phyloP scores from a whole-genome alignment of 805 yeast genomes.

The Ogataea degrootiae region DNA sequence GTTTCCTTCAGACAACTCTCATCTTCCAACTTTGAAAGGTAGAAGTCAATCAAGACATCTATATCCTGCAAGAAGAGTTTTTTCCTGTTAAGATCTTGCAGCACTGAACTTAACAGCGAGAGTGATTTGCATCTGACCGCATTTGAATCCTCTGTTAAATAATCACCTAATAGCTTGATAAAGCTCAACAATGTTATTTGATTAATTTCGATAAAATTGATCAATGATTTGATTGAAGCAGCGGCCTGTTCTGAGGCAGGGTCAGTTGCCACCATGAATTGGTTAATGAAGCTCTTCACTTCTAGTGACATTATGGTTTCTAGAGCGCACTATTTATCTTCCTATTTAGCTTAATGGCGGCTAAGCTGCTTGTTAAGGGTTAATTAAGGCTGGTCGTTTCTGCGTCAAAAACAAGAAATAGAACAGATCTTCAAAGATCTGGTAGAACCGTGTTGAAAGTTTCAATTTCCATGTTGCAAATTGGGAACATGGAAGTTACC shows the following conservation, averaged over 20 bases:
- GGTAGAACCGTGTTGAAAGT: too few species aligned
- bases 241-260: conserved; percentile 28
- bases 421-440: too few species aligned
- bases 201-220: conserved; percentile 20
- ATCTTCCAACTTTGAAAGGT: conserved; percentile 65
- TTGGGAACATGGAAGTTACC: too few species aligned
- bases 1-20: conserved; percentile 47
- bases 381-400: too few species aligned
- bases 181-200: conserved; percentile 36
- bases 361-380: too few species aligned
- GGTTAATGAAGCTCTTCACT: conserved; percentile 24
- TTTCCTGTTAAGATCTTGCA: conserved; percentile 24
- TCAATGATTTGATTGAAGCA: conserved; percentile 26
- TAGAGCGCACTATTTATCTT: neutral
- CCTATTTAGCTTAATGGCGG: too few species aligned
- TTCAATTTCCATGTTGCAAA: too few species aligned
- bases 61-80: conserved; percentile 40
- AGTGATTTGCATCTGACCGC: conserved; percentile 36
- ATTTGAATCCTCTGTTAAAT: conserved; percentile 44
- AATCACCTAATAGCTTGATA: conserved; percentile 42
- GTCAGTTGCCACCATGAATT: conserved; percentile 38
- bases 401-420: too few species aligned
- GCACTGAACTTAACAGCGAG: conserved; percentile 35
- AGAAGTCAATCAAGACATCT: conserved; percentile 50
- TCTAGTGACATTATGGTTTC: conserved; percentile 17